Conservation (phyloP, 352 stramenopile genomes). For the Globisporangium heterothallicum region DNA sequence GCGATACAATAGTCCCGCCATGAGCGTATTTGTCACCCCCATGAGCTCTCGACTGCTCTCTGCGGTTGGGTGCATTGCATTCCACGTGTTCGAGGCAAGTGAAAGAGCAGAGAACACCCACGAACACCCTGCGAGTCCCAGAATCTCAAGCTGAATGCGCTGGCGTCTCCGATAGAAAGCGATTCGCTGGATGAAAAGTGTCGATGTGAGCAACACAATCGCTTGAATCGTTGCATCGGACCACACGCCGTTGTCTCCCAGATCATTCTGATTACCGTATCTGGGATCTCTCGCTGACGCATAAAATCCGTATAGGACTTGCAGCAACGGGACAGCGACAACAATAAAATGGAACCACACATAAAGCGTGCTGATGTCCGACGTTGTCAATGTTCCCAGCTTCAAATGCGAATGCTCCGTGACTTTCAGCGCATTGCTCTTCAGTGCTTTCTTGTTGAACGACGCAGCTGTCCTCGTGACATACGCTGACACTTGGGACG, state of each 20-base stretch:
- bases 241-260: conserved; percentile 9
- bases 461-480: conserved; percentile 4
- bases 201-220: conserved; percentile 9
- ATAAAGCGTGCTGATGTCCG: conserved; percentile 21
- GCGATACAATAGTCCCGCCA: conserved; percentile 24
- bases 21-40: conserved; percentile 20
- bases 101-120: conserved; percentile 17
- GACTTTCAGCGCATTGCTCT: conserved; percentile 16
- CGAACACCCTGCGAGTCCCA: conserved; percentile 6
- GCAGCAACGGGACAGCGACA: conserved; percentile 6
- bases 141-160: conserved; percentile 19
- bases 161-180: conserved; percentile 11
- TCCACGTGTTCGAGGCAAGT: conserved; percentile 17
- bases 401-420: conserved; percentile 22
- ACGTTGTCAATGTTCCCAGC: conserved; percentile 16
- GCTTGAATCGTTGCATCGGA: conserved; percentile 6
- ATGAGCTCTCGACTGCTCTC: conserved; percentile 17
- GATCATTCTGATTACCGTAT: conserved; percentile 8
- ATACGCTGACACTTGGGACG: conserved; percentile 3
- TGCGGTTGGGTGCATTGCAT: conserved; percentile 5
- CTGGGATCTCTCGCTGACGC: not conserved
- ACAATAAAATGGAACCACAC: conserved; percentile 12
- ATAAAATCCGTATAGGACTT: conserved; percentile 11
- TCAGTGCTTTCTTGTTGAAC: conserved; percentile 29
- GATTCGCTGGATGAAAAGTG: conserved; percentile 19